These are phyloP conservation scores for Carnegiea gigantea DNA, from an alignment of 179 eudicot genomes.

Conservation along the genomic window DNA sequence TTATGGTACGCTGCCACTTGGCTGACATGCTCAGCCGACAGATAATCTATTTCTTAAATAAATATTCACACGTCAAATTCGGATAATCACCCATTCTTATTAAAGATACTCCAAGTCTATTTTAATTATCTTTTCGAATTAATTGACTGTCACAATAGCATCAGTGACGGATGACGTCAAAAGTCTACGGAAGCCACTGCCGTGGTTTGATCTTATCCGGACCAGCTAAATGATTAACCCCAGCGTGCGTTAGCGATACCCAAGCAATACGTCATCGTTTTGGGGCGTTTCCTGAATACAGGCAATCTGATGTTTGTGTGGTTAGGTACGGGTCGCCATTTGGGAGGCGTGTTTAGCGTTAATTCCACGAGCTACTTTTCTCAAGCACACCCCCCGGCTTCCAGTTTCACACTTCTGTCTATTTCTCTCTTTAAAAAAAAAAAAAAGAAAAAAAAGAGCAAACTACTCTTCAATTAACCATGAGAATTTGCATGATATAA, in stretches of 20 bases:
- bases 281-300: neutral
- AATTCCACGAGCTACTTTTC: neutral
- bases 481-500: too few relatives aligned
- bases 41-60: neutral
- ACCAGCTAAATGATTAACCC: neutral
- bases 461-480: too few relatives aligned
- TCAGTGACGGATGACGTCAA: constrained; percentile 10
- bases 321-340: constrained; percentile 22
- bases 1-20: neutral
- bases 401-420: too few relatives aligned
- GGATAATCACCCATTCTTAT: neutral
- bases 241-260: neutral
- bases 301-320: neutral
- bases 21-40: constrained; percentile 22
- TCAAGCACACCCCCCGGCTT: too few relatives aligned
- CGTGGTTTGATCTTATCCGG: neutral
- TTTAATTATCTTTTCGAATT: too few relatives aligned
- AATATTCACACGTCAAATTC: constrained; percentile 3
- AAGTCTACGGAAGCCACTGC: neutral
- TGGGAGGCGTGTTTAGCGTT: constrained; percentile 16
- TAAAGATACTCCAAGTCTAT: too few relatives aligned
- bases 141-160: neutral
- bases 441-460: too few relatives aligned
- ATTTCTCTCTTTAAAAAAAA: neutral
- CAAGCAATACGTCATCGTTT: constrained; percentile 17